phyloP scores from a whole-genome alignment of 2,329 filamentous ascomycete genomes.

The Colletotrichum costaricense region DNA sequence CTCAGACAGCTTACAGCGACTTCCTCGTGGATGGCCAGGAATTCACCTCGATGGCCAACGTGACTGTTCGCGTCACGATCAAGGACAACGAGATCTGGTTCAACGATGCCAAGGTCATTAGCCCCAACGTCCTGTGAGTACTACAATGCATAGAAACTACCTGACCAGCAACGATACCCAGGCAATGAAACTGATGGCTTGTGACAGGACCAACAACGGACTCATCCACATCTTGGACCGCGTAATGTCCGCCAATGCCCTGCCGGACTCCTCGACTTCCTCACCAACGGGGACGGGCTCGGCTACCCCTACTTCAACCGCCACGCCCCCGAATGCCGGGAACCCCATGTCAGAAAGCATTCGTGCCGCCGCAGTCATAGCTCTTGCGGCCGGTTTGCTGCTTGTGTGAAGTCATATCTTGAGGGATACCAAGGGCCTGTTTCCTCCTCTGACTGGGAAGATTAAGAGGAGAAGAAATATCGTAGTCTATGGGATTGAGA shows the following conservation, averaged over 20 bases:
- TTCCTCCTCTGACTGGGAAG: no score
- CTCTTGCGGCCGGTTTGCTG: constrained; percentile 16
- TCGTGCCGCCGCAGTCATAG: constrained; percentile 16
- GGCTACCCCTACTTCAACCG: not conserved
- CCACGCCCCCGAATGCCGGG: constrained; percentile 12
- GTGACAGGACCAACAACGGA: constrained; percentile 39
- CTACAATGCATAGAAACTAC: no score
- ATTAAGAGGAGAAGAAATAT: not conserved
- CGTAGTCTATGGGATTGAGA: no score
- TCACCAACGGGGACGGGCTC: not conserved
- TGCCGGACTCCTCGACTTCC: constrained; percentile 16
- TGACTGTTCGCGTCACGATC: constrained; percentile 38
- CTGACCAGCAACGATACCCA: no score
- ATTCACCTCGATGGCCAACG: constrained; percentile 30
- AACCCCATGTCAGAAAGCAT: not conserved
- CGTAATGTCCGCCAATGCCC: constrained; percentile 35
- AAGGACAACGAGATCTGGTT: constrained; percentile 38
- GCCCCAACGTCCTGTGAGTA: constrained; percentile 38
- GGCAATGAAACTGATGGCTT: not conserved
- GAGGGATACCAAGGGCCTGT: no score
- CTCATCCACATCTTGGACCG: constrained; percentile 41
- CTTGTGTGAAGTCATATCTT: not conserved
- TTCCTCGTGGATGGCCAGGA: constrained; percentile 37
- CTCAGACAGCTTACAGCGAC: constrained; percentile 37
- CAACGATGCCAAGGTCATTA: constrained; percentile 40